Evolutionary conservation across 2,329 filamentous ascomycete species (phyloP).

Genomic region (Botrytis hyacinthi): DNA sequence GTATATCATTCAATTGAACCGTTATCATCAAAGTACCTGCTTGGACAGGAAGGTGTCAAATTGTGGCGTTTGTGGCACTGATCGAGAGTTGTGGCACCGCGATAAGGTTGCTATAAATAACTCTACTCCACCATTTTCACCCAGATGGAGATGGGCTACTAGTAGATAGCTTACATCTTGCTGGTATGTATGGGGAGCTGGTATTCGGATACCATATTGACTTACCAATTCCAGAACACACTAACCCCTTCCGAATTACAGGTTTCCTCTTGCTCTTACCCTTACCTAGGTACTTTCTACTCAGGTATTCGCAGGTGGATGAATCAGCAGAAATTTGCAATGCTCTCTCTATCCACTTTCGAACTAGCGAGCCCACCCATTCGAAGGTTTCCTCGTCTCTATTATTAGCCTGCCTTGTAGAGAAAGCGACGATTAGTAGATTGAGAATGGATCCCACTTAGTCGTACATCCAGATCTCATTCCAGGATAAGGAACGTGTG

Average conservation of each 20-base stretch:
- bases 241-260: background rate
- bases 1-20: background rate
- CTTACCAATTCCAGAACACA: background rate
- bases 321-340: background rate
- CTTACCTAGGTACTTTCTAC: background rate
- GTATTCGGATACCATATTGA: background rate
- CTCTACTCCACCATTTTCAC: background rate
- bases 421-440: background rate
- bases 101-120: slow-evolving; percentile 5
- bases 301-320: background rate
- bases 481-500: background rate
- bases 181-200: background rate
- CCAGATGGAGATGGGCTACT: background rate
- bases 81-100: background rate
- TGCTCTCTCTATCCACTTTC: background rate
- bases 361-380: background rate
- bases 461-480: background rate
- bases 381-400: background rate
- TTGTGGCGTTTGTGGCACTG: slow-evolving; percentile 1
- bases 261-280: background rate
- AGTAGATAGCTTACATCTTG: background rate
- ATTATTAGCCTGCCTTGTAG: background rate
- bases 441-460: background rate
- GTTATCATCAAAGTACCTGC: background rate
- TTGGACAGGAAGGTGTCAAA: background rate